Percentiles rank a stretch among this genome's conserved stretches.
These are phyloP conservation scores for Gleditsia sinensis DNA, from an alignment of 306 rosid species.

Conservation along the genomic window DNA sequence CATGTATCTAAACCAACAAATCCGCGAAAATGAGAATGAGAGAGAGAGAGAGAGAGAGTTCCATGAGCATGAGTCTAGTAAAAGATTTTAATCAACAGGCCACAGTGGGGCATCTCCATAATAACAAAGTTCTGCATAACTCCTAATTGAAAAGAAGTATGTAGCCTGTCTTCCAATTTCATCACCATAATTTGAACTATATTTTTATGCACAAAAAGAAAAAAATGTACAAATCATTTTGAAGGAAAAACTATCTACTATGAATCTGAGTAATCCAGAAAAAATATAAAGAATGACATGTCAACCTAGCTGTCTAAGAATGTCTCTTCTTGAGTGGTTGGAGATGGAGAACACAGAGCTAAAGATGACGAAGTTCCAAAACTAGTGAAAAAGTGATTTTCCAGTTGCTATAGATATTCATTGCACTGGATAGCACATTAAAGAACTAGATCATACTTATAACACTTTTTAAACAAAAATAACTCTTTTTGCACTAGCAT, in stretches of 20 bases:
- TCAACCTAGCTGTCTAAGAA: not conserved
- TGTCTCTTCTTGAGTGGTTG: not conserved
- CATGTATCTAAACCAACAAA: conserved; percentile 7
- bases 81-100: conserved; percentile 20
- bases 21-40: not conserved
- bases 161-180: conserved; percentile 9
- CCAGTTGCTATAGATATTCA: not conserved
- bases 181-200: conserved; percentile 8
- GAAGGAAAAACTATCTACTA: conserved; percentile 5
- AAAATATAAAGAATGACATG: not conserved
- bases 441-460: not conserved
- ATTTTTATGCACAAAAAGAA: not conserved
- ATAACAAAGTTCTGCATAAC: not conserved
- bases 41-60: not conserved
- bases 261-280: not conserved
- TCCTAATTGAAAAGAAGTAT: conserved; percentile 4
- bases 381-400: not conserved
- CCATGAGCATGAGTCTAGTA: conserved; percentile 10
- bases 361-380: not conserved
- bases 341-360: not conserved
- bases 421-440: not conserved
- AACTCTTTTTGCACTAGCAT: not conserved
- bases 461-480: not conserved
- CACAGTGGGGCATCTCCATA: not conserved
- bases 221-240: not conserved